Evolutionary conservation across 352 stramenopile species (phyloP).

Genomic region (Phytophthora citrophthora): DNA sequence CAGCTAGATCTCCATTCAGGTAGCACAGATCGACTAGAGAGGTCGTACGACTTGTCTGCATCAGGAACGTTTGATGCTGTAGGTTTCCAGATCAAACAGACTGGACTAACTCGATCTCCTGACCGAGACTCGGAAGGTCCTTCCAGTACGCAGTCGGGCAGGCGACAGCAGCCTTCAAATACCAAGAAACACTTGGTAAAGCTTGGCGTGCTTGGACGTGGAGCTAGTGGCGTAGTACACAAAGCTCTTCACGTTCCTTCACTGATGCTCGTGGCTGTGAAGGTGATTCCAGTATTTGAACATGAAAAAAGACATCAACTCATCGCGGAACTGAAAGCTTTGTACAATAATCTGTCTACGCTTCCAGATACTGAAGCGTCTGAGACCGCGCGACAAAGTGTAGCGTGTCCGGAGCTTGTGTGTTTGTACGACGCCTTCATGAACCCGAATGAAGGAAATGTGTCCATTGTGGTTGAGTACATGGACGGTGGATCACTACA

Average conservation of each 20-base stretch:
- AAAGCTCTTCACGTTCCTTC: constrained; percentile 91
- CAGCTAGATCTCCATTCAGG: constrained; percentile 74
- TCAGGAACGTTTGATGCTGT: constrained; percentile 85
- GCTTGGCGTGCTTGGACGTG: constrained; percentile 78
- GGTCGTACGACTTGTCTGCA: constrained; percentile 82
- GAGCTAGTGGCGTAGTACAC: constrained; percentile 89
- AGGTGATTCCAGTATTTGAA: constrained; percentile 92
- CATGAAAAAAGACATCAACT: constrained; percentile 88
- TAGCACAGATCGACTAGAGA: constrained; percentile 60
- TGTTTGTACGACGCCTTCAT: constrained; percentile 95
- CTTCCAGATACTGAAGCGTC: constrained; percentile 57
- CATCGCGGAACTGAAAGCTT: constrained; percentile 84
- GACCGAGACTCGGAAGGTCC: constrained; percentile 42
- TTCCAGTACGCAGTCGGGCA: constrained; percentile 23
- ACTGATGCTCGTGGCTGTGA: constrained; percentile 89
- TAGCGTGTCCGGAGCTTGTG: constrained; percentile 86
- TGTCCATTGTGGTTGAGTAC: constrained; percentile 96
- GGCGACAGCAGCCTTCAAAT: constrained; percentile 50
- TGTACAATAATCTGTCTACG: constrained; percentile 89
- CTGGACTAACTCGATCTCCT: constrained; percentile 69
- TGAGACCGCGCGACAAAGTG: constrained; percentile 38
- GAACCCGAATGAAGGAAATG: constrained; percentile 90
- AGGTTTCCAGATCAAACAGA: constrained; percentile 87
- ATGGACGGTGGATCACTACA: constrained; percentile 95
- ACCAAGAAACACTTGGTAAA: constrained; percentile 87